A percentile compares a stretch with the other conserved stretches of the same genome.
Evolutionary conservation across 2,329 filamentous ascomycete species (phyloP).

Genomic region (Akanthomyces dipterigenus): DNA sequence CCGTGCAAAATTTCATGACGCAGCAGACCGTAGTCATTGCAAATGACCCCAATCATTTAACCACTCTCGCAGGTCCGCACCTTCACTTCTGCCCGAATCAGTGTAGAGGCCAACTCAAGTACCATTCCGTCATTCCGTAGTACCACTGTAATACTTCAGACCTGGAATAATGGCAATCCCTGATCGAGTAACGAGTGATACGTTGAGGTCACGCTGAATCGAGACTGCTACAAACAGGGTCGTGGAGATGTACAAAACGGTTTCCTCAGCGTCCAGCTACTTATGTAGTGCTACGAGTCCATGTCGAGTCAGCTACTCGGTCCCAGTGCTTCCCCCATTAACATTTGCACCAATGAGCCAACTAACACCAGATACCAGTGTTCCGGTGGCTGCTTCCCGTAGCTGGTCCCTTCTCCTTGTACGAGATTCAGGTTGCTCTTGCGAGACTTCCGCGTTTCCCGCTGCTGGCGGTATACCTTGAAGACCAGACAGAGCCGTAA

Average conservation of each 20-base stretch:
- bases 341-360: slow-evolving; percentile 58
- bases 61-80: neutral
- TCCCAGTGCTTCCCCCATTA: slow-evolving; percentile 15
- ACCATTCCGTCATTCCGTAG: neutral
- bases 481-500: slow-evolving; percentile 48
- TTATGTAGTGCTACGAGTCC: neutral
- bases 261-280: neutral
- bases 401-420: slow-evolving; percentile 67
- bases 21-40: neutral
- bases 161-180: neutral
- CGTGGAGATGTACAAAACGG: too few relatives aligned
- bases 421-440: slow-evolving; percentile 29
- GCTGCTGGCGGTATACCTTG: slow-evolving; percentile 28
- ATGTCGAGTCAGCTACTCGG: neutral
- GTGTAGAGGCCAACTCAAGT: neutral
- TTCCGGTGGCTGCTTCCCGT: slow-evolving; percentile 59
- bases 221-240: neutral
- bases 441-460: slow-evolving; percentile 16
- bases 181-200: neutral
- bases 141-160: too few relatives aligned
- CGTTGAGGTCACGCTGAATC: neutral
- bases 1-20: neutral
- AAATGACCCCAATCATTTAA: neutral
- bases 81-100: neutral
- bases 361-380: slow-evolving; percentile 58